phyloP scores from a whole-genome alignment of 139 green algal genomes.

The Chlamydomonas incerta region DNA sequence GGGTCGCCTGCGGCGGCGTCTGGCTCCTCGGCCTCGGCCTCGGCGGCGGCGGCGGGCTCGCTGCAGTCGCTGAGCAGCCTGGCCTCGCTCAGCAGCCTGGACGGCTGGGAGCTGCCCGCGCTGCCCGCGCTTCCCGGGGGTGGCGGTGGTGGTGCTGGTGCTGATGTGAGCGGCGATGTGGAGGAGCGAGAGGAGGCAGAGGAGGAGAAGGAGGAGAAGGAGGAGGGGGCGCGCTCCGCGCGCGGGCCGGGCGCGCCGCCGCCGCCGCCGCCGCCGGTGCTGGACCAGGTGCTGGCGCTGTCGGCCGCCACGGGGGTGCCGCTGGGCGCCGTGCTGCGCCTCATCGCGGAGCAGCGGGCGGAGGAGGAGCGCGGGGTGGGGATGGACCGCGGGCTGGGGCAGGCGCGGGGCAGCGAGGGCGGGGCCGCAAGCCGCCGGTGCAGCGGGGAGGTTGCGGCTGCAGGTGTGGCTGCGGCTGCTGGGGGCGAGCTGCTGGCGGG shows the following conservation, averaged over 20 bases:
- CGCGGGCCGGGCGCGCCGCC: too few relatives aligned
- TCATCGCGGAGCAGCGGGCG: not conserved
- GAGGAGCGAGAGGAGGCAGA: not conserved
- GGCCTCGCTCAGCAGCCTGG: not conserved
- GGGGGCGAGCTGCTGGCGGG: not conserved
- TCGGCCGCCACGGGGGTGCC: not conserved
- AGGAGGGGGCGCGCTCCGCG: too few relatives aligned
- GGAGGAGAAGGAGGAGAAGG: too few relatives aligned
- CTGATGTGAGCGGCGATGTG: not conserved
- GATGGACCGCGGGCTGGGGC: too few relatives aligned
- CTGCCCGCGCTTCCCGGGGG: too few relatives aligned
- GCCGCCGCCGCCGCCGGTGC: not conserved
- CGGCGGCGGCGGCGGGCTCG: too few relatives aligned
- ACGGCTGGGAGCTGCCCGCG: not conserved
- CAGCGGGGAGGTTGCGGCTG: too few relatives aligned
- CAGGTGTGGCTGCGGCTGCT: too few relatives aligned
- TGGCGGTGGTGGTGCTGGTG: not conserved
- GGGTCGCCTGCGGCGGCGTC: too few relatives aligned
- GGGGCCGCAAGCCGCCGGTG: too few relatives aligned
- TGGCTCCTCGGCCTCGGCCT: too few relatives aligned
- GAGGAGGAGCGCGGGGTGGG: not conserved
- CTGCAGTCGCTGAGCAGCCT: not conserved
- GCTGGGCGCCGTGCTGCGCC: not conserved
- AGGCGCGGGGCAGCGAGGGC: too few relatives aligned
- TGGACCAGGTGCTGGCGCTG: constrained; percentile 6